Evolutionary conservation across 345 rosid species (phyloP), one percentile per base, ranked within the genome.

Genomic region (Schrenkiella parvula): DNA sequence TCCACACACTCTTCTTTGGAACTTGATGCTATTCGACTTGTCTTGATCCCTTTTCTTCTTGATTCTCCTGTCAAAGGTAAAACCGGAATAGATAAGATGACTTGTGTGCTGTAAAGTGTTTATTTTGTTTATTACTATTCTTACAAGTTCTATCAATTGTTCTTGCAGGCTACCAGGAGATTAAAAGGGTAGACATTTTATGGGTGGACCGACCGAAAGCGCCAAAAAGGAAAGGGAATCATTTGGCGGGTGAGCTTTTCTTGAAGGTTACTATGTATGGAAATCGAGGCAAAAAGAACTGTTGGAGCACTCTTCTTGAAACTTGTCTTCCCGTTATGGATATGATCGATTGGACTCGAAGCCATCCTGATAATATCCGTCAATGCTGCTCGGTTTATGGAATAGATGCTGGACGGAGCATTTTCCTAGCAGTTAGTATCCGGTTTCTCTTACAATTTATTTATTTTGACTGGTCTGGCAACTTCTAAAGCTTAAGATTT

Each of bases 321-420:
- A 48, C 78, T 14, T 95, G 96, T 78, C 78, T 86, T 68, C 87
- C 71, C 43, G 71, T 91, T 32, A 84, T 86, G 86, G 88, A 86
- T 75, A 76, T 74, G 83, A 91, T 95, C 2, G 93, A 95, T 38
- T 89, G 99, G 99, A 80, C 77, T 4, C 87, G 92, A 51, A 95
- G 95, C 80, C 96, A 87, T 83, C 96, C 99, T 0, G 92, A 95
- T 76, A 88, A 87, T 52, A 84, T 91, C 64, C 83, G 73, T 15
- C 88, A 85, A 21, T 87, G 88, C 77, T 84, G 87, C 78, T 82
- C 78, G 61, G 88, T 89, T 61, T 85, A 72, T 71, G 99, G 96
- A 51, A 81, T 95, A 58, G 92, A 83, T 34, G 89, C 96, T 29
- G 98, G 92, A 59, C 76, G 86, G 80, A 85, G 77, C 57, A 71